Percentiles rank a stretch among this genome's conserved stretches.
phyloP scores from a whole-genome alignment of 106 monocot species.

The Allium cepa region DNA sequence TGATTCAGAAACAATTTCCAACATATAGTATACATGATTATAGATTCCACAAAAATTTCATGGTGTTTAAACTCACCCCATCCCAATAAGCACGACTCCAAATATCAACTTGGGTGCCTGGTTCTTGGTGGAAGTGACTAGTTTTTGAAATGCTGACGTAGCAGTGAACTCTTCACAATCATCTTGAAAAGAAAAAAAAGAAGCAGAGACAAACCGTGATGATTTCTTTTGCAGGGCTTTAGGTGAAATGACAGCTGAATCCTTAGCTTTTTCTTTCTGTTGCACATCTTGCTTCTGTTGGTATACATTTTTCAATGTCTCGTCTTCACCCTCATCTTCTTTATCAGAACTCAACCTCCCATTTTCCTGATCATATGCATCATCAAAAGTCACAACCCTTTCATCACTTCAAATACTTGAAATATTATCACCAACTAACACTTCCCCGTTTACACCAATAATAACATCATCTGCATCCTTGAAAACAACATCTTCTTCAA shows the following conservation, averaged over 20 bases:
- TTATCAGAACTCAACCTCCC: slow-evolving; percentile 32
- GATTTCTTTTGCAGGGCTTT: slow-evolving; percentile 85
- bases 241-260: slow-evolving; percentile 34
- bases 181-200: slow-evolving; percentile 81
- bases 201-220: slow-evolving; percentile 92
- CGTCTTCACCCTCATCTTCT: slow-evolving; percentile 49
- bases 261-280: slow-evolving; percentile 57
- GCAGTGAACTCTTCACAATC: slow-evolving; percentile 74
- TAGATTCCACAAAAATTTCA: neutral
- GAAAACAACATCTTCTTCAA: slow-evolving; percentile 16
- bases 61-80: slow-evolving; percentile 44
- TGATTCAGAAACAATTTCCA: no score
- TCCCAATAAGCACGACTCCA: slow-evolving; percentile 67
- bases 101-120: slow-evolving; percentile 68
- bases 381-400: slow-evolving; percentile 21
- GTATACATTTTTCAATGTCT: slow-evolving; percentile 33
- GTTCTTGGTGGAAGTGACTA: slow-evolving; percentile 42
- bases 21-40: no score
- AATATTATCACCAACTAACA: slow-evolving; percentile 19
- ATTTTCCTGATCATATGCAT: slow-evolving; percentile 43
- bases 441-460: slow-evolving; percentile 35
- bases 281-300: slow-evolving; percentile 63
- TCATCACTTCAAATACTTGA: slow-evolving; percentile 25
- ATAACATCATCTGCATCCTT: slow-evolving; percentile 11
- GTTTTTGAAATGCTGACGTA: slow-evolving; percentile 40